These are phyloP conservation scores for Hirsutella minnesotensis DNA, from an alignment of 2,329 filamentous ascomycete genomes.

Conservation along the genomic window DNA sequence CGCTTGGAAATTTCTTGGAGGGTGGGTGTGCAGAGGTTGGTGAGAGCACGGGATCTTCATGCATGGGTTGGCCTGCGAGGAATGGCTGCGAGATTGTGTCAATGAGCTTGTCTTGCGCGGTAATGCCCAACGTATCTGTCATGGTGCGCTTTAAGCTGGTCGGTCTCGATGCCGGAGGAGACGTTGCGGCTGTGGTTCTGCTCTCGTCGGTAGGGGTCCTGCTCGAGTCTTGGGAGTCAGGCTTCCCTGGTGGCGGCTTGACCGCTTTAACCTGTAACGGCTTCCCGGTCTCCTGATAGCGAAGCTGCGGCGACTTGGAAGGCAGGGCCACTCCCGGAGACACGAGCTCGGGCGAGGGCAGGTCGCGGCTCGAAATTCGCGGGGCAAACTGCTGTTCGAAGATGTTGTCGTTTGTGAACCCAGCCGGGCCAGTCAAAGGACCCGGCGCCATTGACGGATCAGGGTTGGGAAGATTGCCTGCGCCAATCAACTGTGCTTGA, in stretches of 20 bases:
- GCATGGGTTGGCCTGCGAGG: conserved; percentile 29
- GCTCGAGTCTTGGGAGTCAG: conserved; percentile 36
- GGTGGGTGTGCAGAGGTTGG: conserved; percentile 28
- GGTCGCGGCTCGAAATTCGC: conserved; percentile 38
- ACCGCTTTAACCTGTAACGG: conserved; percentile 7
- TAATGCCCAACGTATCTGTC: conserved; percentile 67
- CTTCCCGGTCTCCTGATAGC: conserved; percentile 5
- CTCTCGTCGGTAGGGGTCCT: conserved; percentile 45
- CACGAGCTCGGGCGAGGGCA: conserved; percentile 21
- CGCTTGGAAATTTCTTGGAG: conserved; percentile 30
- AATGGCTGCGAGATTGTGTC: conserved; percentile 81
- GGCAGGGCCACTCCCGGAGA: conserved; percentile 18
- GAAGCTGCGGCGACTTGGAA: conserved; percentile 8
- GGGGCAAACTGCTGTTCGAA: conserved; percentile 74
- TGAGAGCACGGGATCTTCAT: conserved; percentile 27
- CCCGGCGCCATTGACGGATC: conserved; percentile 30
- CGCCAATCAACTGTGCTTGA: conserved; percentile 65
- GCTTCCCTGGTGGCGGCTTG: conserved; percentile 10
- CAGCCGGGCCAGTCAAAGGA: conserved; percentile 71
- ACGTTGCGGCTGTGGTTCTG: conserved; percentile 36
- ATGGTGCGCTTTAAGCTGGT: conserved; percentile 71
- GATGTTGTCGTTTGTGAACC: conserved; percentile 61
- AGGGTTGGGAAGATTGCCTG: conserved; percentile 45
- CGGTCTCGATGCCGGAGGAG: conserved; percentile 46
- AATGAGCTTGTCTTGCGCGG: conserved; percentile 70